Evolutionary conservation across 805 yeast genomes (phyloP), one percentile per base, ranked within the genome.

Genomic region (Candida krabiensis): DNA sequence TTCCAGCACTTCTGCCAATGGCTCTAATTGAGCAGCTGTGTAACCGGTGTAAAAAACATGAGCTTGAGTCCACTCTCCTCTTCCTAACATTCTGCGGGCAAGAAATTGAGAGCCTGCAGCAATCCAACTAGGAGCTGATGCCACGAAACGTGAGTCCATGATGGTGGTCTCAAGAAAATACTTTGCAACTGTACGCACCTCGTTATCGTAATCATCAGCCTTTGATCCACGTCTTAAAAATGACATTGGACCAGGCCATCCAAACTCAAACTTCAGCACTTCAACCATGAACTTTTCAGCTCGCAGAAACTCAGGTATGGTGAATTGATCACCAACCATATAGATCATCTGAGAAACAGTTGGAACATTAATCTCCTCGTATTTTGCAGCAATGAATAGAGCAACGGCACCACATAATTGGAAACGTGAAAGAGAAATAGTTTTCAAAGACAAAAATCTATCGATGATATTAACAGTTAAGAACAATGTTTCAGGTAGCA

Each of bases 401-500:
- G 90, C 76, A 4, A 93, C 86, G 2, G 96, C 96, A 11, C 98
- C 99, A 34, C 93, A 96, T 44, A 93, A 73, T 66, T 93, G 99
- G 55, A 93, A 84, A 58, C 91, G 79, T 41, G 86, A 77, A 44
- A 89, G 70, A 9, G 95, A 80, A 3, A 93, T 95, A 36, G 77
- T 72, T 82, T 44, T 73, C 58, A 15, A 83, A 70, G 77, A 80
- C 48, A 90, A 72, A 58, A 85, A 88, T 49, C 96, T 68, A 65
- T 89, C 97, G 79, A 89, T 82, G 40, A 87, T 66, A 62, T 87
- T 88, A 35, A 86, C 83, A 2, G 96, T 85, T 40, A 89, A 68
- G 53, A 77, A 86, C 45, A 89, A 71, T 3, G 96, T 87, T 61
- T 89, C 96, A 2, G 95, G 95, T 24, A 84, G 71, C 46, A 90